phyloP scores from a whole-genome alignment of 2,329 filamentous ascomycete species.

The Ceratocystis cubensis region DNA sequence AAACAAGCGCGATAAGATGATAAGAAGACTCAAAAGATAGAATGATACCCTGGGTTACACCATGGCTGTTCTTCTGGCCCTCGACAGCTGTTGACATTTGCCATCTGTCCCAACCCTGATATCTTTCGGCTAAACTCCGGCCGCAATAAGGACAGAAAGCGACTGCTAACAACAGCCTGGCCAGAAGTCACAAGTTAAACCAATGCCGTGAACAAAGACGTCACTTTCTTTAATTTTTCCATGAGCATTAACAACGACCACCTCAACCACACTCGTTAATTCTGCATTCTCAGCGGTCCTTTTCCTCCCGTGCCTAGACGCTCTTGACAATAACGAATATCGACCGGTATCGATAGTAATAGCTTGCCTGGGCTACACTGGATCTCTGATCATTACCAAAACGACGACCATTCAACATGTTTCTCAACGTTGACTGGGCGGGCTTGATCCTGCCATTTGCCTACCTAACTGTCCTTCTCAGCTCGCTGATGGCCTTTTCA shows the following conservation, averaged over 20 bases:
- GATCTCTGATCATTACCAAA: constrained; percentile 20
- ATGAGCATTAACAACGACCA: not conserved
- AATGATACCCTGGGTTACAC: no score
- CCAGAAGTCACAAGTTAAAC: constrained; percentile 9
- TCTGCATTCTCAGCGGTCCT: not conserved
- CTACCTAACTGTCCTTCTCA: constrained; percentile 77
- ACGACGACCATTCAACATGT: constrained; percentile 29
- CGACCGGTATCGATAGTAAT: not conserved
- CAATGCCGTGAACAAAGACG: constrained; percentile 9
- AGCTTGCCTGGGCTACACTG: not conserved
- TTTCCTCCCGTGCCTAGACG: not conserved
- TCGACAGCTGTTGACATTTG: not conserved
- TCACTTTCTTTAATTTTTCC: constrained; percentile 13
- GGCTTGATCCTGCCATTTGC: constrained; percentile 76
- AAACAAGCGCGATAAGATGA: not conserved
- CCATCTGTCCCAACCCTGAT: not conserved
- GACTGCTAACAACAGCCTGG: constrained; percentile 14
- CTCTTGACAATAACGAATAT: not conserved
- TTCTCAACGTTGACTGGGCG: constrained; percentile 58
- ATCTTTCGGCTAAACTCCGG: constrained; percentile 12
- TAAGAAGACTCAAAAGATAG: no score
- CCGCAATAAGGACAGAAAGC: constrained; percentile 1
- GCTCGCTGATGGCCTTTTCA: constrained; percentile 83
- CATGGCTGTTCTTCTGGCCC: no score
- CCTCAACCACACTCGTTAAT: constrained; percentile 11